These are phyloP conservation scores for Arthrinium phaeospermum DNA, from an alignment of 2,329 filamentous ascomycete genomes.

Conservation along the genomic window DNA sequence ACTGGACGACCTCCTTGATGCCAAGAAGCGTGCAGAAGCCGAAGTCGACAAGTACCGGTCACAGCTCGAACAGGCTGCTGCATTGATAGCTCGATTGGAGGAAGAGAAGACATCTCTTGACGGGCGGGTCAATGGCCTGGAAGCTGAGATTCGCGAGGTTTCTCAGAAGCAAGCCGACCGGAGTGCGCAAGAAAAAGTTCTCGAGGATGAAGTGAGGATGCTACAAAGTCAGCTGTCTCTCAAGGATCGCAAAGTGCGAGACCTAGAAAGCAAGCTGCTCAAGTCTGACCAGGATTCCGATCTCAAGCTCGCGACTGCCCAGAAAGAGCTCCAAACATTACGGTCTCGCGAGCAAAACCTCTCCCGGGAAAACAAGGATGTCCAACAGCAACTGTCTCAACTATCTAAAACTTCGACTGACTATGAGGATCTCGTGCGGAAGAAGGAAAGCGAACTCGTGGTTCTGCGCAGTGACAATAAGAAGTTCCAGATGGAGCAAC, in stretches of 20 bases:
- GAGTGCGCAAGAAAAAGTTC: conserved; percentile 74
- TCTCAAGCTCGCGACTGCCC: conserved; percentile 77
- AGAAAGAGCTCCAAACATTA: conserved; percentile 78
- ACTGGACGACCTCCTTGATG: conserved; percentile 83
- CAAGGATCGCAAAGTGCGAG: conserved; percentile 88
- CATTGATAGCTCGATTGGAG: conserved; percentile 85
- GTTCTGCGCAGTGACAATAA: conserved; percentile 85
- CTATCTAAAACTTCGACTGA: conserved; percentile 91
- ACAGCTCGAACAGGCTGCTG: conserved; percentile 90
- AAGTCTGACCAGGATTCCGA: conserved; percentile 89
- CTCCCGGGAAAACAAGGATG: conserved; percentile 77
- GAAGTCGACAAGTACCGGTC: conserved; percentile 79
- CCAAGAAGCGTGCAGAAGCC: conserved; percentile 87
- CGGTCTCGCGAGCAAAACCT: conserved; percentile 79
- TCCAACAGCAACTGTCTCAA: conserved; percentile 84
- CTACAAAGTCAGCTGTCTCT: conserved; percentile 87
- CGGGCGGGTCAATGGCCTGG: conserved; percentile 70
- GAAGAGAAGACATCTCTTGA: conserved; percentile 81
- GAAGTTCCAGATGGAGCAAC: conserved; percentile 81
- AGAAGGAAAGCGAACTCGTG: conserved; percentile 91
- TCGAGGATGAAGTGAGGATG: conserved; percentile 87
- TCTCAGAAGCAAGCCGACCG: conserved; percentile 74
- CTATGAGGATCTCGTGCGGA: conserved; percentile 90
- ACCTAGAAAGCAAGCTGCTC: conserved; percentile 83
- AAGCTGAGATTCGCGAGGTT: conserved; percentile 73